Conservation (phyloP, 2,329 filamentous ascomycete genomes). For the Aquanectria penicillioides region DNA sequence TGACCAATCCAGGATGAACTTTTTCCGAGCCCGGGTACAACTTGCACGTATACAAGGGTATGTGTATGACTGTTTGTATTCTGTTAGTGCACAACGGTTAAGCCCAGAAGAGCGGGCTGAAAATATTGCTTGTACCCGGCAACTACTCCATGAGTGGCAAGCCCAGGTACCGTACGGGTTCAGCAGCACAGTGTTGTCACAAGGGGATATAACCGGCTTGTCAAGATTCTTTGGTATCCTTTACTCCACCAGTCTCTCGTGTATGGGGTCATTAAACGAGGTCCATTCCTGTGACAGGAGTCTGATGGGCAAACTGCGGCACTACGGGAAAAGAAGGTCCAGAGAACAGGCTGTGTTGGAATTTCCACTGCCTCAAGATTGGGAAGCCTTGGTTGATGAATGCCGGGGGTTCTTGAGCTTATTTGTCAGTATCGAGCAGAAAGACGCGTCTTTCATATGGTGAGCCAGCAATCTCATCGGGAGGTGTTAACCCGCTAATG, state of each 20-base stretch:
- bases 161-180: not conserved
- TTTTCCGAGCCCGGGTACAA: constrained; percentile 15
- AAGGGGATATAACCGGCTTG: not conserved
- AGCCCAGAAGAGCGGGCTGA: not conserved
- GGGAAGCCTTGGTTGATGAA: constrained; percentile 18
- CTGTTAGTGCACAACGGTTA: not conserved
- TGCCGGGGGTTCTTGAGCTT: constrained; percentile 14
- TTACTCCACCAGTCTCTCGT: constrained; percentile 16
- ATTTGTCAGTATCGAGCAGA: not conserved
- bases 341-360: not conserved
- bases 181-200: not conserved
- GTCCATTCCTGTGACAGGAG: constrained; percentile 5
- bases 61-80: constrained; percentile 17
- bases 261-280: not conserved
- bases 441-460: constrained; percentile 5
- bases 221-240: constrained; percentile 13
- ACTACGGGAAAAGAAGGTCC: too few species aligned
- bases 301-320: not conserved
- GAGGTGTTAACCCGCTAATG: not conserved
- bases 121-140: not conserved
- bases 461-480: not conserved
- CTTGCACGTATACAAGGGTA: constrained; percentile 28
- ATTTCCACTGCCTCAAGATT: not conserved
- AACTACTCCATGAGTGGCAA: constrained; percentile 18
- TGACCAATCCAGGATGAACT: not conserved